Evolutionary conservation across 2,329 filamentous ascomycete genomes (phyloP).

Genomic region (Aureobasidium lini): DNA sequence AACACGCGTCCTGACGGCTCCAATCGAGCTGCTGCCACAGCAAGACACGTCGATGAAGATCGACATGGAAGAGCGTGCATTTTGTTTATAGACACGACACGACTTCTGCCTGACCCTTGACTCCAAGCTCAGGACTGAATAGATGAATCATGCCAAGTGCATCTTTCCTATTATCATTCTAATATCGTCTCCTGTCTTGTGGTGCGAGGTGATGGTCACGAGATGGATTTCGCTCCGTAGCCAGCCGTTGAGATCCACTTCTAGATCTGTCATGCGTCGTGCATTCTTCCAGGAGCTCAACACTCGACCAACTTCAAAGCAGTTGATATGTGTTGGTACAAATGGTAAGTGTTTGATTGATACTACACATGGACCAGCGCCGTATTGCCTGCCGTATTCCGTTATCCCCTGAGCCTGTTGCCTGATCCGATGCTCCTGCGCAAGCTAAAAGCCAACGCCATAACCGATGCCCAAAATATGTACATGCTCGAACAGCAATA

Average conservation of each 20-base stretch:
- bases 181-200: slow-evolving; percentile 1
- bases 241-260: slow-evolving; percentile 13
- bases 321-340: not conserved
- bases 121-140: not conserved
- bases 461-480: slow-evolving; percentile 3
- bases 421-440: not conserved
- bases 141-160: slow-evolving; percentile 9
- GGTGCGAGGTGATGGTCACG: slow-evolving; percentile 4
- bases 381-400: not conserved
- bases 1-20: not conserved
- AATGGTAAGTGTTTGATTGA: not conserved
- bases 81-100: not conserved
- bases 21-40: not conserved
- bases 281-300: not conserved
- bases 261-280: slow-evolving; percentile 8
- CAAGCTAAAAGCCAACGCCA: not conserved
- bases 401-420: too few species aligned
- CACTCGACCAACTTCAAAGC: not conserved
- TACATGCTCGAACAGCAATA: slow-evolving; percentile 6
- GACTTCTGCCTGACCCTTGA: not conserved
- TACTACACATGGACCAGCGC: not conserved
- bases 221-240: not conserved
- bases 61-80: not conserved
- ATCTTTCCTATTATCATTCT: not conserved
- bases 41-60: slow-evolving; percentile 5